Evolutionary conservation across 1,284 basidiomycete species (phyloP).

Genomic region (Ustilago lituana): DNA sequence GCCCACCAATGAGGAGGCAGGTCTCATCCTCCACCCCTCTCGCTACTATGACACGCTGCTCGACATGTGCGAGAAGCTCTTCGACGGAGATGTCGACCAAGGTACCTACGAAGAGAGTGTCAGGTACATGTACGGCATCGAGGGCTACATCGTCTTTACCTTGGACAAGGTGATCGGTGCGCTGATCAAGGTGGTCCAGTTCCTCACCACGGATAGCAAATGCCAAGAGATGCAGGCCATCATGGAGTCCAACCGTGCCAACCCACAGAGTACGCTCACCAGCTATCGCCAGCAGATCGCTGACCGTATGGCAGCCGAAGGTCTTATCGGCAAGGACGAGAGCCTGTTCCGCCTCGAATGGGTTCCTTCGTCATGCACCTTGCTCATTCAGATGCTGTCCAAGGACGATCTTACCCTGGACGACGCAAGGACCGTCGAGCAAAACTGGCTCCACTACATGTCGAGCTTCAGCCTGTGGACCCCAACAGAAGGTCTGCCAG

Average conservation of each 20-base stretch:
- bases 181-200: constrained; percentile 72
- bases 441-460: constrained; percentile 88
- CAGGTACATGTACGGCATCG: constrained; percentile 94
- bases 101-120: constrained; percentile 91
- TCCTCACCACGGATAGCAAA: constrained; percentile 79
- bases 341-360: constrained; percentile 92
- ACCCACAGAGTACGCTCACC: constrained; percentile 47
- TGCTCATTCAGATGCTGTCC: constrained; percentile 86
- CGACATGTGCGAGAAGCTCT: constrained; percentile 90
- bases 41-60: constrained; percentile 85
- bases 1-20: constrained; percentile 58
- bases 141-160: constrained; percentile 91
- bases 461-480: constrained; percentile 76
- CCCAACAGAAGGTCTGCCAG: constrained; percentile 64
- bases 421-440: constrained; percentile 81
- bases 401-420: constrained; percentile 88
- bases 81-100: constrained; percentile 90
- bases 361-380: constrained; percentile 74
- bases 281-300: constrained; percentile 86
- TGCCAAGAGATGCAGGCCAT: constrained; percentile 85
- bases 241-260: constrained; percentile 71
- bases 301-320: constrained; percentile 82
- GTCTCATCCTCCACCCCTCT: constrained; percentile 68
- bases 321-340: constrained; percentile 84
- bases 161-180: constrained; percentile 86